These are phyloP conservation scores for Mucor lusitanicus DNA, from an alignment of 371 early-diverging fungal genomes.

Conservation along the genomic window DNA sequence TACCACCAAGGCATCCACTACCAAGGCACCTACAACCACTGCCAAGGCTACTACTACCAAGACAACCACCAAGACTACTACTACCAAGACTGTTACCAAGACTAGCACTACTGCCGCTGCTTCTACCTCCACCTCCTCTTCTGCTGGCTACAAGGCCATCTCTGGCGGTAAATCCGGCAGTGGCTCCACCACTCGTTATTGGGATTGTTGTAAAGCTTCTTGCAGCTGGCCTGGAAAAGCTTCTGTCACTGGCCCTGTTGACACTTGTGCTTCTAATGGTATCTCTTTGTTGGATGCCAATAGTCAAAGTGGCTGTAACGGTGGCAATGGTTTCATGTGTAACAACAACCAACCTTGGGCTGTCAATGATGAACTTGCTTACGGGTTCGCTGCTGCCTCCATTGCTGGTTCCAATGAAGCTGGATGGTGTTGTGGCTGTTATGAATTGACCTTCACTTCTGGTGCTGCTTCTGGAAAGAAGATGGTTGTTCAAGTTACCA, in stretches of 20 bases:
- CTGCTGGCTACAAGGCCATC: conserved; percentile 17
- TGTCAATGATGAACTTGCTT: conserved; percentile 37
- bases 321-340: conserved; percentile 44
- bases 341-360: conserved; percentile 52
- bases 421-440: conserved; percentile 50
- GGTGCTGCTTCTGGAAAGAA: conserved; percentile 38
- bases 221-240: conserved; percentile 48
- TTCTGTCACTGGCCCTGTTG: conserved; percentile 30
- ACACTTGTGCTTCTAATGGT: conserved; percentile 38
- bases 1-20: background rate
- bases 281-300: conserved; percentile 27
- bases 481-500: conserved; percentile 52
- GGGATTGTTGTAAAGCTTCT: conserved; percentile 56
- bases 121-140: background rate
- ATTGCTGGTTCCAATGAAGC: conserved; percentile 33
- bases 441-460: conserved; percentile 45
- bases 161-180: conserved; percentile 30
- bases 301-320: conserved; percentile 36
- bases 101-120: conserved; percentile 12
- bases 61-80: background rate
- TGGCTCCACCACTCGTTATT: conserved; percentile 47
- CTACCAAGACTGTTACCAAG: conserved; percentile 13
- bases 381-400: conserved; percentile 50
- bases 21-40: conserved; percentile 5
- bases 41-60: background rate